phyloP scores from a whole-genome alignment of 441 rosid species.

The Eruca vesicaria region DNA sequence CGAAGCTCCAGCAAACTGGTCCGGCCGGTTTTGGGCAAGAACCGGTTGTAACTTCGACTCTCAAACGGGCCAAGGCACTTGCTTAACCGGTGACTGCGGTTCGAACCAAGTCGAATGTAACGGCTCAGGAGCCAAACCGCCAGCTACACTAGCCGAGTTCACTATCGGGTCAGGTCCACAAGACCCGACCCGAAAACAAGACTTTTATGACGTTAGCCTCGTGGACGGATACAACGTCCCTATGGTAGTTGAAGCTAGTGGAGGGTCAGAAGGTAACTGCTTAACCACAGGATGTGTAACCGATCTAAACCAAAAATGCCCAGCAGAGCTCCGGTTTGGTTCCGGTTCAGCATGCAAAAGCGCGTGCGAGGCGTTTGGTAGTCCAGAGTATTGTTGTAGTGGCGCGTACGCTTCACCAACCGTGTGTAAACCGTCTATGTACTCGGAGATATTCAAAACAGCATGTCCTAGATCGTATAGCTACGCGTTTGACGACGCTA shows the following conservation, averaged over 20 bases:
- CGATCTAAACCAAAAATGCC: slow-evolving; percentile 72
- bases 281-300: slow-evolving; percentile 60
- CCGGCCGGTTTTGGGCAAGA: slow-evolving; percentile 71
- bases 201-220: slow-evolving; percentile 87
- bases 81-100: slow-evolving; percentile 60
- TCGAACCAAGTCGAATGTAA: slow-evolving; percentile 57
- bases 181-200: slow-evolving; percentile 43
- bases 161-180: slow-evolving; percentile 44
- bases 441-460: slow-evolving; percentile 57
- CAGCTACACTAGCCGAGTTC: slow-evolving; percentile 57
- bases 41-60: slow-evolving; percentile 54
- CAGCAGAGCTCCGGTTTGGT: slow-evolving; percentile 71
- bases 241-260: slow-evolving; percentile 64
- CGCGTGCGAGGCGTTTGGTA: slow-evolving; percentile 72
- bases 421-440: slow-evolving; percentile 60
- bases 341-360: slow-evolving; percentile 72
- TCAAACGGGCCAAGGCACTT: slow-evolving; percentile 41
- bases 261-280: slow-evolving; percentile 59
- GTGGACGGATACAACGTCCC: slow-evolving; percentile 97
- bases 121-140: slow-evolving; percentile 51
- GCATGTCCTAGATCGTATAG: slow-evolving; percentile 69
- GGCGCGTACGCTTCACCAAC: slow-evolving; percentile 55
- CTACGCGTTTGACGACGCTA: slow-evolving; percentile 62
- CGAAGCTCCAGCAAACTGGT: slow-evolving; percentile 56
- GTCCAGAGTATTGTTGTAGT: slow-evolving; percentile 62